Evolutionary conservation across 495 filamentous ascomycete species (phyloP).

Genomic region (Sordaria brevicollis): DNA sequence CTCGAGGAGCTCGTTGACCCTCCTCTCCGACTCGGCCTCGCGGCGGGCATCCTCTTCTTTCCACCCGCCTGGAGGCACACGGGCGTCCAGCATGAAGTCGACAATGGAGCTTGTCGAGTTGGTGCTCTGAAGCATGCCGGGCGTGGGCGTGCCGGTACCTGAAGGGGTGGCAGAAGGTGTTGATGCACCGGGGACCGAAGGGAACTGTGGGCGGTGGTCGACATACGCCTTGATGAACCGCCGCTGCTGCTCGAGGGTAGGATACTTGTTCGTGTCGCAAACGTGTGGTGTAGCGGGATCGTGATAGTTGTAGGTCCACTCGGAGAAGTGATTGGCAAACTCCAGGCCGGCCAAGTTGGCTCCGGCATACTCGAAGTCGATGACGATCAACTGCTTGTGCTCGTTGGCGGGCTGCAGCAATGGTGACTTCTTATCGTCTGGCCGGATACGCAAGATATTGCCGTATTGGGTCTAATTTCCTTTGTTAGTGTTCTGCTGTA

Average conservation of each 20-base stretch:
- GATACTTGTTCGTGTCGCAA: conserved; percentile 60
- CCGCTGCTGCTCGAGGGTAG: conserved; percentile 67
- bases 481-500: conserved; percentile 2
- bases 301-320: conserved; percentile 99
- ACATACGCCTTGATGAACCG: conserved; percentile 83
- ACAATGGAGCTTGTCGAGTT: conserved; percentile 36
- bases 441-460: conserved; percentile 86
- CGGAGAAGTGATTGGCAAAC: conserved; percentile 96
- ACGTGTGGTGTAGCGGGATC: conserved; percentile 51
- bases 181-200: conserved; percentile 28
- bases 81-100: conserved; percentile 62
- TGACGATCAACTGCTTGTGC: conserved; percentile 91
- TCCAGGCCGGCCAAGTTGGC: conserved; percentile 82
- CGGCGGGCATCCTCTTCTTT: conserved; percentile 48
- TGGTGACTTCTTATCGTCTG: conserved; percentile 69
- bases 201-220: conserved; percentile 56
- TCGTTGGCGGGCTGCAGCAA: conserved; percentile 79
- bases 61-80: conserved; percentile 46
- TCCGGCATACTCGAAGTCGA: conserved; percentile 96
- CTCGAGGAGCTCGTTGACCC: conserved; percentile 57
- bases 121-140: conserved; percentile 14
- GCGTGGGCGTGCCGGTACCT: conserved; percentile 15
- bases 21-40: conserved; percentile 50
- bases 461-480: conserved; percentile 84
- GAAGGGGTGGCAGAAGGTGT: conserved; percentile 43